Evolutionary conservation across 805 yeast genomes (phyloP).

Genomic region (Ogataea paradorogensis): DNA sequence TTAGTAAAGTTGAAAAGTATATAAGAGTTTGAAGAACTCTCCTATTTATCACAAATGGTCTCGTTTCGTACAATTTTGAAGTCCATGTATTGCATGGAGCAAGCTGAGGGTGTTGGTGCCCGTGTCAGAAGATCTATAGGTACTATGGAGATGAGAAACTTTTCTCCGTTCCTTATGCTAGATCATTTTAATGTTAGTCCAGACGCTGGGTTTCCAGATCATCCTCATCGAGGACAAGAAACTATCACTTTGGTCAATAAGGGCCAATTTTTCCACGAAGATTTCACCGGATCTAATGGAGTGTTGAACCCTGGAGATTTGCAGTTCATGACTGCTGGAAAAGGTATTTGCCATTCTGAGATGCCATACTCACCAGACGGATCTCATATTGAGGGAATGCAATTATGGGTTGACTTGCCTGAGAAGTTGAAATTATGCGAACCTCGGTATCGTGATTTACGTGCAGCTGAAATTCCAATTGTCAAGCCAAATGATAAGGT

Average conservation of each 20-base stretch:
- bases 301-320: slow-evolving; percentile 76
- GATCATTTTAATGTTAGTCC: slow-evolving; percentile 71
- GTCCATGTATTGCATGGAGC: slow-evolving; percentile 58
- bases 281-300: slow-evolving; percentile 83
- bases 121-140: slow-evolving; percentile 80
- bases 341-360: slow-evolving; percentile 82
- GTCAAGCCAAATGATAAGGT: slow-evolving; percentile 64
- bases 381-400: slow-evolving; percentile 59
- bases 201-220: slow-evolving; percentile 78
- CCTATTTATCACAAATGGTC: slow-evolving; percentile 19
- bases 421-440: slow-evolving; percentile 54
- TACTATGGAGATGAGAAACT: slow-evolving; percentile 60
- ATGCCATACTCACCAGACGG: slow-evolving; percentile 67
- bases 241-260: slow-evolving; percentile 67
- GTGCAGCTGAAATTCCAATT: slow-evolving; percentile 65
- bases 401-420: slow-evolving; percentile 87
- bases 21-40: background rate
- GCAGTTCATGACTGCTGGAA: slow-evolving; percentile 93
- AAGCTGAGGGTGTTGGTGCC: slow-evolving; percentile 88
- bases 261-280: slow-evolving; percentile 77
- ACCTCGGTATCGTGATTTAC: slow-evolving; percentile 79
- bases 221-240: slow-evolving; percentile 81
- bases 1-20: slow-evolving; percentile 3
- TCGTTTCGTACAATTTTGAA: slow-evolving; percentile 48
- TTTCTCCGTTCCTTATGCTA: slow-evolving; percentile 77